Conservation (phyloP, 106 monocot genomes). For the Chionographis japonica region DNA sequence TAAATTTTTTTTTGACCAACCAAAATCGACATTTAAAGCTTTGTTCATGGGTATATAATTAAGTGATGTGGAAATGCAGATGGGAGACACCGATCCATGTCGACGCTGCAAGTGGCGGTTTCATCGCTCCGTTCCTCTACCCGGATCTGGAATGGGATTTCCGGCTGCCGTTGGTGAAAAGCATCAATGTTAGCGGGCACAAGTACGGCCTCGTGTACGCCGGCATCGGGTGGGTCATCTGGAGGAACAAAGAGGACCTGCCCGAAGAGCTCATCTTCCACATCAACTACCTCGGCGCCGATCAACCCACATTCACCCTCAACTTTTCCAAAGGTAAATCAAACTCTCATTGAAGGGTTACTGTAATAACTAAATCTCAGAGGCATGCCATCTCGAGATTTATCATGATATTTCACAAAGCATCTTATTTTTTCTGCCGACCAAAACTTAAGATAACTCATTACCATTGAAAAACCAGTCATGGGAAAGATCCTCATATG, state of each 20-base stretch:
- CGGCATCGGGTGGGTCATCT: conserved; percentile 84
- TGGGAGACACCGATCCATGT: conserved; percentile 93
- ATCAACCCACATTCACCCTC: conserved; percentile 96
- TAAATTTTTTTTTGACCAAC: too few species aligned
- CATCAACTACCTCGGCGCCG: conserved; percentile 84
- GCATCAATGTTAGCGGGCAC: conserved; percentile 95
- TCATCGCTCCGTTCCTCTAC: conserved; percentile 88
- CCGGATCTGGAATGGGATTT: conserved; percentile 97
- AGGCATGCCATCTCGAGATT: too few species aligned
- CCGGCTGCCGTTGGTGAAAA: conserved; percentile 80
- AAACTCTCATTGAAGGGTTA: not conserved
- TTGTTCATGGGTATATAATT: too few species aligned
- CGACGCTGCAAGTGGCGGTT: conserved; percentile 92
- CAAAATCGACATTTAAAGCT: too few species aligned
- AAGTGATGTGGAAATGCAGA: conserved; percentile 11
- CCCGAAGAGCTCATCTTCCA: conserved; percentile 97
- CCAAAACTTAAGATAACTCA: too few species aligned
- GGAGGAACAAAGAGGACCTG: conserved; percentile 90
- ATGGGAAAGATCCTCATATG: too few species aligned
- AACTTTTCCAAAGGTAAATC: conserved; percentile 88
- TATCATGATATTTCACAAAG: too few species aligned
- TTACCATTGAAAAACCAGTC: too few species aligned
- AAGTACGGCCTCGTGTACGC: conserved; percentile 93
- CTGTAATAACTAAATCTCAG: too few species aligned
- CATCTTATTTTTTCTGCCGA: too few species aligned